These are phyloP conservation scores for Pisolithus sp. DNA, from an alignment of 768 basidiomycete species.

Conservation along the genomic window DNA sequence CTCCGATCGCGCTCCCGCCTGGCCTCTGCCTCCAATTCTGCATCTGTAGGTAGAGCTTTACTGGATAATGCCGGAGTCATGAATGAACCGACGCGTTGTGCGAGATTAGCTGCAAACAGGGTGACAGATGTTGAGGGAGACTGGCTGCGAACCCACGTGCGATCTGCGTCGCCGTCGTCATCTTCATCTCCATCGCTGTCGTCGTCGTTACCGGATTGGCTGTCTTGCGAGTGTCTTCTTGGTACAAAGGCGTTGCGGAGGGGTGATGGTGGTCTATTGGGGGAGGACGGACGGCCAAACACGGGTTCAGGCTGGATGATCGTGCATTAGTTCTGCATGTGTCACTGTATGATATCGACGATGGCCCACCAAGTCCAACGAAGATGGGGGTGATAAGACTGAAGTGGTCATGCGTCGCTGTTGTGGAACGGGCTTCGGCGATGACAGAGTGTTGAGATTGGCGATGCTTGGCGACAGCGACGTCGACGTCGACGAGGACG, in stretches of 20 bases:
- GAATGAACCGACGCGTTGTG: conserved; percentile 66
- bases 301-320: conserved; percentile 39
- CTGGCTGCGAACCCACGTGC: conserved; percentile 30
- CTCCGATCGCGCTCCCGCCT: conserved; percentile 70
- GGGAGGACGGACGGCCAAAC: conserved; percentile 29
- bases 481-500: conserved; percentile 28
- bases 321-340: conserved; percentile 8
- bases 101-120: conserved; percentile 66
- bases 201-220: conserved; percentile 38
- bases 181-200: conserved; percentile 30
- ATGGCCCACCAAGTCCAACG: conserved; percentile 34
- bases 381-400: conserved; percentile 33
- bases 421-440: conserved; percentile 22
- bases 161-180: conserved; percentile 23
- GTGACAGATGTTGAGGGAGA: conserved; percentile 66
- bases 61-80: conserved; percentile 45
- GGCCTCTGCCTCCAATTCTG: conserved; percentile 77
- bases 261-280: conserved; percentile 59
- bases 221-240: conserved; percentile 43
- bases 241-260: conserved; percentile 58
- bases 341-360: conserved; percentile 1
- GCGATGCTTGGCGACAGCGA: conserved; percentile 29
- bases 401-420: conserved; percentile 35
- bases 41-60: conserved; percentile 55
- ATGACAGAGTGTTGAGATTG: conserved; percentile 26